Conservation (phyloP, 306 rosid species). For the Dalbergia oliveri region DNA sequence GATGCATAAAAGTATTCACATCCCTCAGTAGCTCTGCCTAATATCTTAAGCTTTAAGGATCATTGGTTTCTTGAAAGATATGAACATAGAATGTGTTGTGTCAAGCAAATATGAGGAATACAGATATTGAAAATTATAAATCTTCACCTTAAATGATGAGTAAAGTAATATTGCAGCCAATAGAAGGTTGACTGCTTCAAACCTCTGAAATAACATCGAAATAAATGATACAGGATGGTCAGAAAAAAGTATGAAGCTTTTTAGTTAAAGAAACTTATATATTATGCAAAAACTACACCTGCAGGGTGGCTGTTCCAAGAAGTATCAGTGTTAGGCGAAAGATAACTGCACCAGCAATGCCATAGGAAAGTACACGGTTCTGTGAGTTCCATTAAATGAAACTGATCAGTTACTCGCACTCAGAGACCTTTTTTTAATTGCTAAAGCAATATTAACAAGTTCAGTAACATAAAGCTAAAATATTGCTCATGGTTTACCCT, state of each 20-base stretch:
- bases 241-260: conserved; percentile 23
- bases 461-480: conserved; percentile 34
- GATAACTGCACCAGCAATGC: conserved; percentile 89
- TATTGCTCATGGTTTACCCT: conserved; percentile 2
- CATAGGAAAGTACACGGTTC: conserved; percentile 94
- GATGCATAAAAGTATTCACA: conserved; percentile 19
- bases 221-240: conserved; percentile 44
- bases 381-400: conserved; percentile 51
- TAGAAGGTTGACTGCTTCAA: conserved; percentile 89
- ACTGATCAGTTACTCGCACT: conserved; percentile 32
- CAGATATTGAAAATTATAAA: conserved; percentile 29
- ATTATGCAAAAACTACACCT: conserved; percentile 58
- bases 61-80: conserved; percentile 33
- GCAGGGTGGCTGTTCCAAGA: conserved; percentile 85
- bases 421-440: background rate
- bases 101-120: conserved; percentile 24
- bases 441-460: background rate
- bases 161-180: conserved; percentile 80
- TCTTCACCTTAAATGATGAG: conserved; percentile 85
- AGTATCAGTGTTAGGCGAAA: conserved; percentile 80
- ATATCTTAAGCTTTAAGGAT: conserved; percentile 22
- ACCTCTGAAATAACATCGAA: conserved; percentile 64
- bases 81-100: conserved; percentile 6
- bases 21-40: background rate
- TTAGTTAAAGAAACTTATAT: background rate